Base-by-base conservation (phyloP, 2,329 filamentous ascomycete genomes). In the Verticillium nonalfalfae region DNA sequence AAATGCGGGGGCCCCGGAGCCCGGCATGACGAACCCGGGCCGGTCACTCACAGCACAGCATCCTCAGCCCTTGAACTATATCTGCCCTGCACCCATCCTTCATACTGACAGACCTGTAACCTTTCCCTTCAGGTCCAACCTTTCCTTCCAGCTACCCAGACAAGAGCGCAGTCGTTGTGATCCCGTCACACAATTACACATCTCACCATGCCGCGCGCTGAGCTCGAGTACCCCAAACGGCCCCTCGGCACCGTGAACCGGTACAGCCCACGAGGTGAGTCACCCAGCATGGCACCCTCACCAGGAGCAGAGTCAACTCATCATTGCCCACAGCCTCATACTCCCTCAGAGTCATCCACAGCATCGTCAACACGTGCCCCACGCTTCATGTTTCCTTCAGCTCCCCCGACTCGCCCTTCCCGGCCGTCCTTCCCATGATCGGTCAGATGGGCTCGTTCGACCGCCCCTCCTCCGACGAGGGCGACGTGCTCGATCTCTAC, bases 301-400 rank as follows among this genome's bases (percentile, higher is more conserved):
- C 38, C 21, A 21, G 13, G 35, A 56, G 13, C 40, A 54, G 26
- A 21, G 38, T 33, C 35, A 59, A 45, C 58, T 58, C 58, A 68
- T 64, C 52, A 31, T 4, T 13, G 33, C 21, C 61, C 26, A 26
- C 59, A 92, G 89, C 85, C 58, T 82, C 81, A 58, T 96, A 96
- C 71, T 86, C 91, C 61, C 81, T 89, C 58, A 79, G 85, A 57
- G 85, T 86, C 7, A 91, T 96, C 70, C 90, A 96, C 73, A 72
- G 75, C 62, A 89, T 96, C 69, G 79, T 96, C 74, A 93, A 94
- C 75, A 80, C 80, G 21, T 84, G 84, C n/a, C 86, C 85, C 40
- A 83, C 96, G 58, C 81, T 95, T 15, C 88, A 96, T 75, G 87
- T 96, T 68, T 92, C 91, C 65, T 96, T 96, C 81, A 85, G 82